Conservation (phyloP, 129 eudicot species). For the Oenanthe sinensis region DNA sequence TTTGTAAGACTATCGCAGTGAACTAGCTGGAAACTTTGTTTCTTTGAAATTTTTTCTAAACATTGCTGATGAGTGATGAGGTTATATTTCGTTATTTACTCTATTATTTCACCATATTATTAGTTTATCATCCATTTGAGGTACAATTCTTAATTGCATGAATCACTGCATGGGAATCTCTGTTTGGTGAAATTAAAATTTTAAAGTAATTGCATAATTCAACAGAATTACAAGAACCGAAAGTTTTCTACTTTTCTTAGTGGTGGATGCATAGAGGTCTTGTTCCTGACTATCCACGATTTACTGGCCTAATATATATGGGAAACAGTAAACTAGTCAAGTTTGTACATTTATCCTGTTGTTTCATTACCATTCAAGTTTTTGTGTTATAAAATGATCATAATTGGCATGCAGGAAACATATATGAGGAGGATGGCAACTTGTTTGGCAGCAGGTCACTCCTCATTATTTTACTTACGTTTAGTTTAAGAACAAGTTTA, state of each 20-base stretch:
- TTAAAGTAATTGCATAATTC: background rate
- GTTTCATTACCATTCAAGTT: background rate
- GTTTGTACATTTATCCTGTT: background rate
- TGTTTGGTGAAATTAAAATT: background rate
- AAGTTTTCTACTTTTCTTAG: background rate
- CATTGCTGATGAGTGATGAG: background rate
- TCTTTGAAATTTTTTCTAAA: background rate
- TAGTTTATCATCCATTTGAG: background rate
- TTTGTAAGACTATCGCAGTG: background rate
- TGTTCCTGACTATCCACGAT: background rate
- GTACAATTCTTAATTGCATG: background rate
- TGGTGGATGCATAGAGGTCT: background rate
- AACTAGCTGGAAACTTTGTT: background rate
- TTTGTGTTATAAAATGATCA: conserved; percentile 2
- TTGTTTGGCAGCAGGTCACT: conserved; percentile 87
- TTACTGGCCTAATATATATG: background rate
- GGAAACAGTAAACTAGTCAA: background rate
- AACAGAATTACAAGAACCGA: background rate
- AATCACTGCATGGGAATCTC: background rate
- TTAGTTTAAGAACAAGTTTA: background rate
- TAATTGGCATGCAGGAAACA: conserved; percentile 51
- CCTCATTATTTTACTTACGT: background rate
- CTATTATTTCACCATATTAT: background rate
- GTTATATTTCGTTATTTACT: background rate
- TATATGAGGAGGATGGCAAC: conserved; percentile 80